Conservation (phyloP, 768 basidiomycete species). For the Termitomyces sp. region DNA sequence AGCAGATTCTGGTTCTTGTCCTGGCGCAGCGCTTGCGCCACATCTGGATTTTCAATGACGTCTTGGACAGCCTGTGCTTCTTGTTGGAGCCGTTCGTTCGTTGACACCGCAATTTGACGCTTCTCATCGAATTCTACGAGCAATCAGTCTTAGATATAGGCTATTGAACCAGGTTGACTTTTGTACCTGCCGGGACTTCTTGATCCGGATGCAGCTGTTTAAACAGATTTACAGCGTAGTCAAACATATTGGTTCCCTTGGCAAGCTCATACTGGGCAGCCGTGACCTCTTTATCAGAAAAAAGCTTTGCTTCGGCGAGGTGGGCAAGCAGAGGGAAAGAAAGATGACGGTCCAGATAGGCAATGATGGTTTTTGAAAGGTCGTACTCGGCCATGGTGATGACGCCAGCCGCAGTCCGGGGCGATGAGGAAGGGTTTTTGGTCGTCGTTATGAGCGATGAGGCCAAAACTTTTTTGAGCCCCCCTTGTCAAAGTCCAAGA, state of each 20-base stretch:
- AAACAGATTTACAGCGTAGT: constrained; percentile 82
- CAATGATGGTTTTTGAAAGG: constrained; percentile 84
- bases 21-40: constrained; percentile 88
- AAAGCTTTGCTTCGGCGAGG: constrained; percentile 69
- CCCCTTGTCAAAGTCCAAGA: background rate
- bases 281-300: constrained; percentile 74
- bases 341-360: constrained; percentile 92
- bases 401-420: background rate
- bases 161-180: background rate
- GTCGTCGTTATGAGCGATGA: constrained; percentile 9
- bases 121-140: constrained; percentile 76
- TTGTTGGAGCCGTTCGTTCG: constrained; percentile 78
- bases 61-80: constrained; percentile 92
- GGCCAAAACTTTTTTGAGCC: constrained; percentile 11
- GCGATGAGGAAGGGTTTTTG: background rate
- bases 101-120: constrained; percentile 75
- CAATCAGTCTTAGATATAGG: background rate
- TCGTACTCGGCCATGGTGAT: constrained; percentile 86
- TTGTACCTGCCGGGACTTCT: constrained; percentile 60
- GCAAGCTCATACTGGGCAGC: constrained; percentile 96
- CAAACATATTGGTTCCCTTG: constrained; percentile 97
- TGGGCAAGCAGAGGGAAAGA: constrained; percentile 90
- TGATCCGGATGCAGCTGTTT: constrained; percentile 72
- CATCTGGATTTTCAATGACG: constrained; percentile 95
- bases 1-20: constrained; percentile 97